phyloP scores from a whole-genome alignment of 495 filamentous ascomycete genomes.

The Tuber umbilicatum region DNA sequence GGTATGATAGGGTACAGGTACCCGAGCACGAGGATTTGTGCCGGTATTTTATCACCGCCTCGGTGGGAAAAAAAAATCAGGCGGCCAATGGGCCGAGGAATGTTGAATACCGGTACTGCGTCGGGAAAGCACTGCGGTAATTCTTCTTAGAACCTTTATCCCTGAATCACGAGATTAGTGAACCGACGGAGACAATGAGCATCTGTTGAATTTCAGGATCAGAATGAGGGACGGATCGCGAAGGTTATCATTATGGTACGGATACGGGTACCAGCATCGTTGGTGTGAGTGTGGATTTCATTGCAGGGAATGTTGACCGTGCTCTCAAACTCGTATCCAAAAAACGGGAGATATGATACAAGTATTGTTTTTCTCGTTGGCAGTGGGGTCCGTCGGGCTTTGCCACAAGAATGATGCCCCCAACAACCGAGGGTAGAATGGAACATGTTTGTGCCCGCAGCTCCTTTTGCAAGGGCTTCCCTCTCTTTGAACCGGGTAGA shows the following conservation, averaged over 20 bases:
- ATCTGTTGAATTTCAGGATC: background rate
- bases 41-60: too few species aligned
- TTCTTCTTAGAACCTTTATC: too few species aligned
- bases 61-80: too few species aligned
- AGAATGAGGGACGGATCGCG: background rate
- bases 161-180: too few species aligned
- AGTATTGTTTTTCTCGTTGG: background rate
- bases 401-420: background rate
- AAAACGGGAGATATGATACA: background rate
- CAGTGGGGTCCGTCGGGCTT: background rate
- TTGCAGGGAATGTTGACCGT: background rate
- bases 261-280: background rate
- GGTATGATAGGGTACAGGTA: too few species aligned
- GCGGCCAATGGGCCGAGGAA: too few species aligned
- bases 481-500: background rate
- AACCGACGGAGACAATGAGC: too few species aligned
- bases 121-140: too few species aligned
- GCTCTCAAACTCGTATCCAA: background rate
- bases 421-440: background rate
- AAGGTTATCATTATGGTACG: background rate
- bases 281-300: background rate
- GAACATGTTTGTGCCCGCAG: background rate
- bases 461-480: background rate
- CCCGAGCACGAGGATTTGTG: too few species aligned
- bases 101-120: too few species aligned